Evolutionary conservation across 495 filamentous ascomycete species (phyloP), one percentile per base, ranked within the genome.

Genomic region (Penicillium simplicissimum): DNA sequence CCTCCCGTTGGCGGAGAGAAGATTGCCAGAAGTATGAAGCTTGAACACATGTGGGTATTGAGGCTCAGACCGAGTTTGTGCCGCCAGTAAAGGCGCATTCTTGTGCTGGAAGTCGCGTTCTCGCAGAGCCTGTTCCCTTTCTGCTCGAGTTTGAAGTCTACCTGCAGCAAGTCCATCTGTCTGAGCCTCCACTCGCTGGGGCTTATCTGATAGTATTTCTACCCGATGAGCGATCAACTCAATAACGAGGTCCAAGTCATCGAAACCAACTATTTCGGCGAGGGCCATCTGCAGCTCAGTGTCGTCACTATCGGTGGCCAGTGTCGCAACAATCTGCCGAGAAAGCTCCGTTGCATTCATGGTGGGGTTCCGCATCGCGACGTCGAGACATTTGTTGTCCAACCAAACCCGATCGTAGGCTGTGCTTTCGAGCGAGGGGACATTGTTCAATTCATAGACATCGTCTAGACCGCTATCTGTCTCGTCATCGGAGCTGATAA

Each of bases 1-100:
- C 62, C 84, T 86, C 5, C 95, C 95, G 43, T 82, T 79, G 14
- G 88, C 75, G 42, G 87, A 89, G 14, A 98, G 78, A 1, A 85
- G 89, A 74, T 97, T 97, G 4, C 95, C 90, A 8, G 93, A 88
- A 47, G 84, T 84, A 66, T 95, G 88, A 8, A 81, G 73, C 59
- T 88, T 90, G 79, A 97, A 99, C 0, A 99, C 90, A 73, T 99
- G 96, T 7, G 95, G 95, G 76, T 98, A 98, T 37, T 88, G 76
- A 8, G 81, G 79, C 42, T 83, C 85, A 55, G 86, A 79, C 59
- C 89, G 84, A 45, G 85, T 77, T 47, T 85, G 74, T 4, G 79
- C 78, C 13, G 90, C 82, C 17, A 85, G 83, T 55, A 98, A 73
- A 9, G 84, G 63, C 25, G 90, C 81, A 69, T 83, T 79, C 71